Conservation (phyloP, 148 eudicot species). For the Polygonum maritimum region DNA sequence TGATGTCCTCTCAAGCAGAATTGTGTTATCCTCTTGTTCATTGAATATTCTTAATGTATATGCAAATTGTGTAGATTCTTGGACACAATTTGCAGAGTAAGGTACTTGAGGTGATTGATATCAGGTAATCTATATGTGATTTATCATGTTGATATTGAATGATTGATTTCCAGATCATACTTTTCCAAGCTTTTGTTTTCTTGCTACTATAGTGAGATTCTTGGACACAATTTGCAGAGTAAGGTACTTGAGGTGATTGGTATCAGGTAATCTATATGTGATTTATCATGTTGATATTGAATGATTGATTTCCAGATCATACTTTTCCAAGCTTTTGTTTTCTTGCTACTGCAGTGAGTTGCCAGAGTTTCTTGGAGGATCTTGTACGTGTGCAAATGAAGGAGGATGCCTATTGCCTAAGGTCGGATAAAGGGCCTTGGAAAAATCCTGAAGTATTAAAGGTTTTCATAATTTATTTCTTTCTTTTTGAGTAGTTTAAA, state of each 20-base stretch:
- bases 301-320: not conserved
- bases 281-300: not conserved
- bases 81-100: conserved; percentile 85
- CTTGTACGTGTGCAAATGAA: conserved; percentile 65
- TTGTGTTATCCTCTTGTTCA: not conserved
- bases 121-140: conserved; percentile 42
- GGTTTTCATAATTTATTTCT: conserved; percentile 23
- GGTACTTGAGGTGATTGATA: conserved; percentile 78
- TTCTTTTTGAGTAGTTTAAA: conserved; percentile 1
- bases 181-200: not conserved
- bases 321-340: not conserved
- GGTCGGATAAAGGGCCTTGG: conserved; percentile 92
- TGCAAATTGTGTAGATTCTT: conserved; percentile 49
- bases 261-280: conserved; percentile 44
- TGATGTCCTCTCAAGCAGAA: not conserved
- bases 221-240: conserved; percentile 85
- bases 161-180: not conserved
- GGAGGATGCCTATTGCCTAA: conserved; percentile 91
- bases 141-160: not conserved
- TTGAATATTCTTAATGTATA: not conserved
- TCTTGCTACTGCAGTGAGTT: conserved; percentile 45
- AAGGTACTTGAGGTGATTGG: conserved; percentile 80
- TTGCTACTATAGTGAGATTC: conserved; percentile 58
- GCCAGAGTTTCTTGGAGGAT: conserved; percentile 87
- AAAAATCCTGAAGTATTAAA: conserved; percentile 70